A percentile compares a stretch with the other conserved stretches of the same genome.
phyloP scores from a whole-genome alignment of 2,329 filamentous ascomycete species.

The Diplodia sapinea region DNA sequence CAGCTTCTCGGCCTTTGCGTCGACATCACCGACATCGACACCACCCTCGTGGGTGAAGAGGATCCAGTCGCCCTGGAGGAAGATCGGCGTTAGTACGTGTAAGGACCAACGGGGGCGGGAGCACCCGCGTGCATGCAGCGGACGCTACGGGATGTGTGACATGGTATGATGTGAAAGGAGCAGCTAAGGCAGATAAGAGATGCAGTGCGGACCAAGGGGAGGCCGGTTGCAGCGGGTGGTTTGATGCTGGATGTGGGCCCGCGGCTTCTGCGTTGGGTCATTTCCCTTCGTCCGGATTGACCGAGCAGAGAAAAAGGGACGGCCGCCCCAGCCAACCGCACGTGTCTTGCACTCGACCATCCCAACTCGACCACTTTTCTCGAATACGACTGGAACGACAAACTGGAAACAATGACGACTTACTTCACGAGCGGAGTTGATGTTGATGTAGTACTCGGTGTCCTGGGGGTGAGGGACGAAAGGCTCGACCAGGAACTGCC shows the following conservation, averaged over 20 bases:
- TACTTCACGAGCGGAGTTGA: conserved; percentile 99
- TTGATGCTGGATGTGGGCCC: conserved; percentile 31
- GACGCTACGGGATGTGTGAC: conserved; percentile 29
- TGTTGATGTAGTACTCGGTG: conserved; percentile 99
- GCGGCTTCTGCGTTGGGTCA: conserved; percentile 32
- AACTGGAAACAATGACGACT: conserved; percentile 53
- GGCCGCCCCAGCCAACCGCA: conserved; percentile 15
- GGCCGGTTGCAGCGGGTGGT: conserved; percentile 24
- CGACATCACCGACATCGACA: conserved; percentile 99
- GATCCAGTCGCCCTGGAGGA: conserved; percentile 91
- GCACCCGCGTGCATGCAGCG: conserved; percentile 23
- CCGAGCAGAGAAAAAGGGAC: conserved; percentile 45
- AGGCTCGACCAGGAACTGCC: conserved; percentile 97
- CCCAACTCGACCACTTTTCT: conserved; percentile 13
- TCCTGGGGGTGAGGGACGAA: conserved; percentile 95
- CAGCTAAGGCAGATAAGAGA: conserved; percentile 31
- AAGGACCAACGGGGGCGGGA: conserved; percentile 11
- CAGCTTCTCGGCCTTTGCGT: conserved; percentile 98
- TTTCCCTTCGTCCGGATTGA: conserved; percentile 48
- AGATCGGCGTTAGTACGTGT: conserved; percentile 24
- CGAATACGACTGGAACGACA: conserved; percentile 25
- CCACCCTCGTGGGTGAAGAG: conserved; percentile 99
- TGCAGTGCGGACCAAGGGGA: conserved; percentile 31
- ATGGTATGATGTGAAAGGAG: conserved; percentile 20
- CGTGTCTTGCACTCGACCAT: conserved; percentile 1